Evolutionary conservation across 495 filamentous ascomycete species (phyloP).

Genomic region (Ramalina intermedia): DNA sequence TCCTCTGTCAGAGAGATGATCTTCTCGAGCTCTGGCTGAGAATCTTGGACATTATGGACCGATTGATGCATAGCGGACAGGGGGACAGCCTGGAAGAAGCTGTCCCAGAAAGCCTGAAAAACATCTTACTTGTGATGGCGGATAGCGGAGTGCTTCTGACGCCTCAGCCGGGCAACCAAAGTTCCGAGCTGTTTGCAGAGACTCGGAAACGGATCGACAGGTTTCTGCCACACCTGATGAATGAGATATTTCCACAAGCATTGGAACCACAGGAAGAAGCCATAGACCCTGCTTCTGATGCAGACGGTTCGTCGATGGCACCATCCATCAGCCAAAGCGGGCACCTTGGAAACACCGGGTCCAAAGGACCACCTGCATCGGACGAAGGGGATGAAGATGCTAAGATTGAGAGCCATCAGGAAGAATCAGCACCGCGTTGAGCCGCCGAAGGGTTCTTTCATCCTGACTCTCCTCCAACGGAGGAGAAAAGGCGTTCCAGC

Average conservation of each 20-base stretch:
- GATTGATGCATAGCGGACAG: constrained; percentile 92
- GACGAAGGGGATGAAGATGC: too few relatives aligned
- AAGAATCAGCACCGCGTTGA: too few relatives aligned
- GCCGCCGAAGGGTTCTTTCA: too few relatives aligned
- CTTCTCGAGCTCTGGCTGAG: constrained; percentile 87
- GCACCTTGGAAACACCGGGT: too few relatives aligned
- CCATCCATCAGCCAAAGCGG: too few relatives aligned
- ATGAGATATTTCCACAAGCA: constrained; percentile 31
- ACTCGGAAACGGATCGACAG: constrained; percentile 84
- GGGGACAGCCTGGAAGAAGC: constrained; percentile 87
- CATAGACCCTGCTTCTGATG: too few relatives aligned
- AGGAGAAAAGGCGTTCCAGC: too few relatives aligned
- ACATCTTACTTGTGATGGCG: constrained; percentile 91
- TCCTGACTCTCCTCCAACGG: too few relatives aligned
- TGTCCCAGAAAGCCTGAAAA: constrained; percentile 90
- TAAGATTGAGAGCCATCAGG: too few relatives aligned
- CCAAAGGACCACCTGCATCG: too few relatives aligned
- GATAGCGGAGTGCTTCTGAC: constrained; percentile 73
- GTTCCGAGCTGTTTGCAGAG: constrained; percentile 36
- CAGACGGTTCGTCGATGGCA: too few relatives aligned
- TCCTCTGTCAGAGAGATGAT: constrained; percentile 72
- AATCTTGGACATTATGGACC: constrained; percentile 89
- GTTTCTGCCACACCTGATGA: constrained; percentile 66
- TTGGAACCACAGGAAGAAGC: too few relatives aligned
- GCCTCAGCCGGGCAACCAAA: constrained; percentile 43